Evolutionary conservation across 495 filamentous ascomycete species (phyloP), one percentile per base, ranked within the genome.

Genomic region (Hypoxylon lienhwacheense): DNA sequence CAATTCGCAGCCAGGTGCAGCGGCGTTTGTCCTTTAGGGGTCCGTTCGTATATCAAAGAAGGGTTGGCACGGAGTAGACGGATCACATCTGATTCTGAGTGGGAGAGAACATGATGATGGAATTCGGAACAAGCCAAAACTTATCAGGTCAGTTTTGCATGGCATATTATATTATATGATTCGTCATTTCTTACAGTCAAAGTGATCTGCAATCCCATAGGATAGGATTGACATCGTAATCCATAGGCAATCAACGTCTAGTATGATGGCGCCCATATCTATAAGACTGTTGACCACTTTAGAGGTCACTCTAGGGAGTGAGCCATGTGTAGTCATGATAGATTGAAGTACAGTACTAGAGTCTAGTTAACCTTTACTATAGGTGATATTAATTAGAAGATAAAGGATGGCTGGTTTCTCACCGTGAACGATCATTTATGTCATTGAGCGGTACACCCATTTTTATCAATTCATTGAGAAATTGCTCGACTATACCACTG

Each of bases 1-100:
- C 53, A 57, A 5, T 37, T 45, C 1, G 20, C 12, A 12, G 46
- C 53, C 3, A 57, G 21, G 15, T 57, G 53, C 1, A 57, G 12
- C 11, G 15, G 3, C 1, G 40, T 57, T 22, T 25, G 17, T 0
- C 39, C 32, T 4, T 4, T 0, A 5, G 4, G 2, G 10, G 11
- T 36, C 2, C 22, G 20, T 15, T 33, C 16, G 17, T 25, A n/a
- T 32, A 57, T 7, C 8, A 39, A 6, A 17, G 37, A 43, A 34
- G 4, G 16, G 6, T 40, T 19, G 2, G 1, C 31, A 10, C 11
- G 17, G 19, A 57, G 40, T 6, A 45, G 24, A 14, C 33, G 32
- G 3, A 31, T 6, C n/a, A 56, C 24, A 7, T 32, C 45, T 7
- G 16, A 8, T 11, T 49, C 37, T 14, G 29, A 33, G 15, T 25